Base-by-base conservation (phyloP, 768 basidiomycete genomes). In the Psilocybe cubensis region DNA sequence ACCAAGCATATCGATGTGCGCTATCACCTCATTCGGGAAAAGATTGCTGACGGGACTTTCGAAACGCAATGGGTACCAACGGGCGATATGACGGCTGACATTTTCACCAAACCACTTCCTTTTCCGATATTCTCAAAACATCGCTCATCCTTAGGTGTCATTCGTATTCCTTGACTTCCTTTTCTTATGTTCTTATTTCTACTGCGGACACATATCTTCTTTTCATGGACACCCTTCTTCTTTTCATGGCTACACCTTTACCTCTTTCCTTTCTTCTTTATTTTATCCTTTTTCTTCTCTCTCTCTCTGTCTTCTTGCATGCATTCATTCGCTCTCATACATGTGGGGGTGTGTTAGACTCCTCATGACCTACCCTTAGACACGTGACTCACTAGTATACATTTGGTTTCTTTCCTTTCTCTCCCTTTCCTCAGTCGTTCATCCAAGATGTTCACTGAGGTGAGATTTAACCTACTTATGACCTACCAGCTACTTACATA, bases 91-190 rank as follows among this genome's bases (percentile, higher is more conserved):
- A 45, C 66, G 11, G 74, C 78, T 0, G 77, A 80, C 61, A 65
- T 75, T 8, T 70, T 81, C 51, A 80, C 76, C 0, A 81, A 80
- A 61, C 54, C 68, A 1, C 64, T 77, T 4, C 20, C 47, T 21
- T 42, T 21, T 20, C 17, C 56, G 44, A 5, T 58, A 0, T 65
- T 66, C 42, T 25, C 46, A 4, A 51, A 52, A 44, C 67, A 67
- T 31, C 45, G 60, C 27, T 11, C 14, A 20, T 52, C 56, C 10
- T 44, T 68, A 20, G 58, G 62, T 35, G 28, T 54, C 44, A 25
- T 21, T 51, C 18, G 3, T 23, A n/a, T 40, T 20, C 24, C 21
- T 38, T 24, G 4, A 7, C 35, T 23, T 50, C 23, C 12, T 35
- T 29, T 49, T 49, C 48, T 31, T 18, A 31, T 21, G 17, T 14